Percentiles rank a stretch among this genome's conserved stretches.
Conservation (phyloP, 495 filamentous ascomycete genomes). For the Coniosporium apollinis region DNA sequence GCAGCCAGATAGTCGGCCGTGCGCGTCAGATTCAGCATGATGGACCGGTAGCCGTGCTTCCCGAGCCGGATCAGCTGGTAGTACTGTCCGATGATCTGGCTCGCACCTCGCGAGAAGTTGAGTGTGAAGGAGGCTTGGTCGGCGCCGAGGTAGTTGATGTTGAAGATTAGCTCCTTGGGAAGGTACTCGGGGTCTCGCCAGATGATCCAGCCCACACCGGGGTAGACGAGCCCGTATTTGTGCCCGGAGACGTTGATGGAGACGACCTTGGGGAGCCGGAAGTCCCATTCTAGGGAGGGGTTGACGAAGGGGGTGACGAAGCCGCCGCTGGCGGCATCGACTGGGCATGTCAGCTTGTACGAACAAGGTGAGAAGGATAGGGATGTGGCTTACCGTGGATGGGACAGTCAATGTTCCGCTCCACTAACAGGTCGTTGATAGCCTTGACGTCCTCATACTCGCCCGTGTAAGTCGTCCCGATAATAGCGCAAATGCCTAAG, state of each 20-base stretch:
- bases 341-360: constrained; percentile 17
- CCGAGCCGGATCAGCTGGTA: constrained; percentile 89
- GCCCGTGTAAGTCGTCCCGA: constrained; percentile 89
- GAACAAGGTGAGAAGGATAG: too few relatives aligned
- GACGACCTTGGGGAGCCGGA: constrained; percentile 67
- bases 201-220: constrained; percentile 82
- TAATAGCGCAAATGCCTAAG: constrained; percentile 78
- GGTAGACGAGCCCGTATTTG: constrained; percentile 72
- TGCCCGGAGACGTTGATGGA: constrained; percentile 89
- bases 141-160: constrained; percentile 91
- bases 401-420: constrained; percentile 54
- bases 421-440: constrained; percentile 65
- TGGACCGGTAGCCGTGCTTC: constrained; percentile 68
- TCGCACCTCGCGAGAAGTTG: constrained; percentile 87
- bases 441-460: constrained; percentile 87
- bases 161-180: constrained; percentile 84
- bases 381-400: constrained; percentile 45
- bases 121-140: constrained; percentile 96
- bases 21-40: constrained; percentile 76
- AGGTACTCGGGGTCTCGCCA: constrained; percentile 74
- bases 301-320: constrained; percentile 80
- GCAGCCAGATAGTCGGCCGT: constrained; percentile 65
- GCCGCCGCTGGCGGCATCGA: constrained; percentile 78
- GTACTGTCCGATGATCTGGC: constrained; percentile 88
- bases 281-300: constrained; percentile 76